These are phyloP conservation scores for Primulina huaijiensis DNA, from an alignment of 257 asterid species.

Conservation along the genomic window DNA sequence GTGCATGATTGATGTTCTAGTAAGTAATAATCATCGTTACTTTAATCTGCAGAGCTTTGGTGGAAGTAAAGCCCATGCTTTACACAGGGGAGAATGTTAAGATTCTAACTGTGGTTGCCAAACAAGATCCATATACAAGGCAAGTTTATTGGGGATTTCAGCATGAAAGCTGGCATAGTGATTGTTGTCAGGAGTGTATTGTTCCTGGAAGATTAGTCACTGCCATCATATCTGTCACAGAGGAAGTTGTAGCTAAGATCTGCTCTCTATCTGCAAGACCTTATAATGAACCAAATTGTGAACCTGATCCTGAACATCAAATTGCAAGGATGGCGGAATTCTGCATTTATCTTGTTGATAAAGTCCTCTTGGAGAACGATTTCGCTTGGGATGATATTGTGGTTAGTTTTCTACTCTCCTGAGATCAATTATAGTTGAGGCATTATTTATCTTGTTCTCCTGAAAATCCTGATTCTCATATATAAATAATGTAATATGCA, in stretches of 20 bases:
- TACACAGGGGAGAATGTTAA: constrained; percentile 42
- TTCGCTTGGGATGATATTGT: constrained; percentile 69
- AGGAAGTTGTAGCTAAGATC: constrained; percentile 47
- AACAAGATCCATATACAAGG: constrained; percentile 31
- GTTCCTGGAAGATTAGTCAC: constrained; percentile 56
- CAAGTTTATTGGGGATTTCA: constrained; percentile 57
- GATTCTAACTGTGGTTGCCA: constrained; percentile 31
- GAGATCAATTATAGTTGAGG: background rate
- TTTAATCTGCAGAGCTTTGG: constrained; percentile 59
- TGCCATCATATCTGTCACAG: constrained; percentile 57
- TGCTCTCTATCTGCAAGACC: constrained; percentile 27
- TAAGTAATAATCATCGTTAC: constrained; percentile 6
- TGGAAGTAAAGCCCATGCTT: constrained; percentile 89
- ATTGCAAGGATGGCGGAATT: constrained; percentile 50
- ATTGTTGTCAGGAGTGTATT: constrained; percentile 60
- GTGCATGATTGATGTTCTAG: constrained; percentile 5
- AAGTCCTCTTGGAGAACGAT: constrained; percentile 47
- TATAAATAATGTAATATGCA: too few species aligned
- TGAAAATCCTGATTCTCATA: background rate
- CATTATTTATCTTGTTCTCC: background rate
- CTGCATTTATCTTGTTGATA: constrained; percentile 61
- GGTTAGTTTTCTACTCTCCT: constrained; percentile 50
- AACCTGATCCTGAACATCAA: constrained; percentile 38
- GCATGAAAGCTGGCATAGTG: constrained; percentile 64
- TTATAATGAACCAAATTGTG: constrained; percentile 27